Evolutionary conservation across 345 rosid genomes (phyloP).

Genomic region (Physaria fendleri): DNA sequence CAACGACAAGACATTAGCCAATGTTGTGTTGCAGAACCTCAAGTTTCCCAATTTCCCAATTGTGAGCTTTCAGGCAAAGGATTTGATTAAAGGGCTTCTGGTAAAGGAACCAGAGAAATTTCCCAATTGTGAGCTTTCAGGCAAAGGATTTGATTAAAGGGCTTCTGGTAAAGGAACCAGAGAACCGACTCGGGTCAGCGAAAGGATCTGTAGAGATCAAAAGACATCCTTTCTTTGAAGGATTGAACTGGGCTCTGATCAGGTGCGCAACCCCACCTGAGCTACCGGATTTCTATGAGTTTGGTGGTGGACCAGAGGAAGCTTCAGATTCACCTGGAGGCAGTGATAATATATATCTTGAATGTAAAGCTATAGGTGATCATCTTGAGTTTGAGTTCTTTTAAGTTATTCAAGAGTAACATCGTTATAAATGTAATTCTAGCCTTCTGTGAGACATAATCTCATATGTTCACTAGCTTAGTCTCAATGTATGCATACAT

Average conservation of each 20-base stretch:
- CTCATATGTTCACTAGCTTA: no score
- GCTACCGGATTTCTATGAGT: conserved; percentile 53
- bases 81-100: conserved; percentile 71
- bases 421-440: not conserved
- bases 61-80: conserved; percentile 81
- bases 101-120: no score
- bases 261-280: conserved; percentile 88
- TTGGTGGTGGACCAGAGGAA: conserved; percentile 31
- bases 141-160: no score
- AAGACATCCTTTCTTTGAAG: conserved; percentile 90
- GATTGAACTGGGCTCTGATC: conserved; percentile 91
- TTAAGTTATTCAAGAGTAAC: not conserved
- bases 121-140: no score
- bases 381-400: conserved; percentile 90
- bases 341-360: conserved; percentile 48
- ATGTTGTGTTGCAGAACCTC: conserved; percentile 69
- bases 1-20: conserved; percentile 77
- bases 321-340: conserved; percentile 29
- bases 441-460: no score
- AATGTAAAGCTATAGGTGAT: conserved; percentile 69
- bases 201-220: conserved; percentile 93
- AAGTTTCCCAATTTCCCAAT: conserved; percentile 70
- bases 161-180: no score
- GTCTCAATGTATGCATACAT: no score
- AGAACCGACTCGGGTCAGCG: conserved; percentile 67